Base-by-base conservation (phyloP, 306 rosid genomes). In the Cotoneaster glaucophyllus region DNA sequence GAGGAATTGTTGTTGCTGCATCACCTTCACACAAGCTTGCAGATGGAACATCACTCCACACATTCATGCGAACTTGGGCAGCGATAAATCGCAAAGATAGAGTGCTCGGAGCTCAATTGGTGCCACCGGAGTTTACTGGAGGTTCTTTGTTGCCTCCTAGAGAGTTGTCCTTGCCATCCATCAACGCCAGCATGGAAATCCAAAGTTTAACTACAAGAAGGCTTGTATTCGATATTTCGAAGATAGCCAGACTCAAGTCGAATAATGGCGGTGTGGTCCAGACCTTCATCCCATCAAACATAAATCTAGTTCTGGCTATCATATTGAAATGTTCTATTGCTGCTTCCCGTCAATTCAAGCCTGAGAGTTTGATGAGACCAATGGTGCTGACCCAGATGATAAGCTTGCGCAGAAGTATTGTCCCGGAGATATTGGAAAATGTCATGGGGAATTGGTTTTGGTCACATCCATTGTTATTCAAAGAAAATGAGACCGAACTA, bases 201-300 rank as follows among this genome's bases (percentile, higher is more conserved):
- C 34, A 34, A 43, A 73, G 13, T 24, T 58, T 13, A 26, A 17
- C 28, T 0, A 24, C 67, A 14, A 48, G 66, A 28, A 62, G 76
- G 75, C 75, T 69, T 1, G 67, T 80, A 32, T 80, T 80, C 29
- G 72, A 69, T 8, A 67, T 28, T 6, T 37, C 79, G 2, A 80
- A 74, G 48, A 13, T 69, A 18, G 68, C 37, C 6, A 21, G 21
- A 21, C 79, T 80, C 19, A 62, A 78, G 44, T 71, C 56, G 3
- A 32, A 68, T 34, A 17, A 22, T 24, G 56, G 32, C 7, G 11
- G 50, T 67, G 17, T 25, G 12, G 52, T 67, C 56, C 56, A 24
- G 8, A 15, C 44, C 54, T 43, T 67, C 34, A 43, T 2, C 11
- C 56, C 72, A 2, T 41, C 72, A 43, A 67, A 41, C 32, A 29